Percentiles rank a stretch among this genome's conserved stretches.
Evolutionary conservation across 805 yeast genomes (phyloP).

Genomic region (Candida tallmaniae): DNA sequence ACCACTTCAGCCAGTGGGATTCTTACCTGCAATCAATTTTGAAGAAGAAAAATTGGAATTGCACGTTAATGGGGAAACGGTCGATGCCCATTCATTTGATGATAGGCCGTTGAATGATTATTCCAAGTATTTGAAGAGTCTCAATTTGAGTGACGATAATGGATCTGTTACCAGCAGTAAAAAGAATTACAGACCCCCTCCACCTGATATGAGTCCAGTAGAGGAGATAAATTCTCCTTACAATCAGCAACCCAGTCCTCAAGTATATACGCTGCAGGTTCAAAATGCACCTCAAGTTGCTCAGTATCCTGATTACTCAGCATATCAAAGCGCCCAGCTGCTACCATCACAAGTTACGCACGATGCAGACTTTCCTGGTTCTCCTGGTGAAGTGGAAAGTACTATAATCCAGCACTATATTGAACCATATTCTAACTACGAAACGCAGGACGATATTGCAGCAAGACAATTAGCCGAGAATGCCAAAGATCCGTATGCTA

Average conservation of each 20-base stretch:
- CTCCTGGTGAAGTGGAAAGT: constrained; percentile 7
- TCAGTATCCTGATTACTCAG: constrained; percentile 3
- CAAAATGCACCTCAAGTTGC: neutral
- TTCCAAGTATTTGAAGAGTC: constrained; percentile 15
- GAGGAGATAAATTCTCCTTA: neutral
- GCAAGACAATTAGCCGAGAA: constrained; percentile 6
- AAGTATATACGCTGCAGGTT: neutral
- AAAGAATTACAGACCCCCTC: constrained; percentile 11
- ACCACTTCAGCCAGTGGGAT: constrained; percentile 8
- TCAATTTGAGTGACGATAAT: constrained; percentile 14
- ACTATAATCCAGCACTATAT: constrained; percentile 8
- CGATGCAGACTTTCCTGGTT: neutral
- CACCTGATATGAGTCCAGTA: constrained; percentile 3
- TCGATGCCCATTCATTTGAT: constrained; percentile 10
- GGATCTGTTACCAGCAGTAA: constrained; percentile 3
- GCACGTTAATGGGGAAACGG: constrained; percentile 13
- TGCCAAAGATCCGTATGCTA: constrained; percentile 23
- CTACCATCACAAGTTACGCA: constrained; percentile 2
- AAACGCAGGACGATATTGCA: constrained; percentile 16
- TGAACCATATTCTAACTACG: constrained; percentile 25
- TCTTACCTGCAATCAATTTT: constrained; percentile 18
- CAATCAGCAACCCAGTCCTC: neutral
- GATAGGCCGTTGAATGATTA: constrained; percentile 18
- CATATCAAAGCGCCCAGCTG: constrained; percentile 4
- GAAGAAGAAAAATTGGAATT: constrained; percentile 16